Percentiles rank a stretch among this genome's conserved stretches.
These are phyloP conservation scores for Cyclotella kingstonii DNA, from an alignment of 108 stramenopile species.

Conservation along the genomic window DNA sequence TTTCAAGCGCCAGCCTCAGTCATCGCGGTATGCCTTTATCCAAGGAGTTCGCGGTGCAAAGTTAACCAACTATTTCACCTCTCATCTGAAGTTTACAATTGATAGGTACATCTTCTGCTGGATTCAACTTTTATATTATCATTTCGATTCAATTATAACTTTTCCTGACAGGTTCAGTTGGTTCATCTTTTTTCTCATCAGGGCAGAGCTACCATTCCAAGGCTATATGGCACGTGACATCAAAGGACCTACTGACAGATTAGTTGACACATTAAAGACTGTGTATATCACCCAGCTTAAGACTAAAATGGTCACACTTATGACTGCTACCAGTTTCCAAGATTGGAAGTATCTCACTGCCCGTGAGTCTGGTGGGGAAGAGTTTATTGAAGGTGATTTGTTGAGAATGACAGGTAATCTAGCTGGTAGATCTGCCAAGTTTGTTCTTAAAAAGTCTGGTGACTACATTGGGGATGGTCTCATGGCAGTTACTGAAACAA, in stretches of 20 bases:
- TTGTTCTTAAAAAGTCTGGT: conserved; percentile 65
- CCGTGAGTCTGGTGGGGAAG: conserved; percentile 78
- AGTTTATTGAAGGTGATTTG: conserved; percentile 83
- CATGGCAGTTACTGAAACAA: conserved; percentile 42
- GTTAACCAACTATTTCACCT: conserved; percentile 79
- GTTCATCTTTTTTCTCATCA: conserved; percentile 70
- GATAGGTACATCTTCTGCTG: conserved; percentile 22
- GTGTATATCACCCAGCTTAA: conserved; percentile 79
- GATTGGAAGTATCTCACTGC: conserved; percentile 84
- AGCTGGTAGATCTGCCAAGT: conserved; percentile 70
- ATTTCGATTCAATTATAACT: too few relatives aligned
- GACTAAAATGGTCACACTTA: conserved; percentile 68
- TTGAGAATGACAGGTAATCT: conserved; percentile 81
- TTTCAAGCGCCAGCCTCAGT: conserved; percentile 77
- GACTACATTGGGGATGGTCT: conserved; percentile 70
- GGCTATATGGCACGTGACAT: conserved; percentile 67
- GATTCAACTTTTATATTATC: too few relatives aligned
- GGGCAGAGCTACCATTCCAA: conserved; percentile 74
- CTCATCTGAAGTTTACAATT: conserved; percentile 75
- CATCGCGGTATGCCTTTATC: conserved; percentile 56
- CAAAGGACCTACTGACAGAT: conserved; percentile 76
- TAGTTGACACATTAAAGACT: conserved; percentile 70
- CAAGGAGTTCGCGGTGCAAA: conserved; percentile 58
- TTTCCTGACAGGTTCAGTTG: too few relatives aligned
- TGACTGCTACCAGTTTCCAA: conserved; percentile 80